Percentiles rank a stretch among this genome's conserved stretches.
Conservation (phyloP, 2,329 filamentous ascomycete species). For the Fusarium nygamai region DNA sequence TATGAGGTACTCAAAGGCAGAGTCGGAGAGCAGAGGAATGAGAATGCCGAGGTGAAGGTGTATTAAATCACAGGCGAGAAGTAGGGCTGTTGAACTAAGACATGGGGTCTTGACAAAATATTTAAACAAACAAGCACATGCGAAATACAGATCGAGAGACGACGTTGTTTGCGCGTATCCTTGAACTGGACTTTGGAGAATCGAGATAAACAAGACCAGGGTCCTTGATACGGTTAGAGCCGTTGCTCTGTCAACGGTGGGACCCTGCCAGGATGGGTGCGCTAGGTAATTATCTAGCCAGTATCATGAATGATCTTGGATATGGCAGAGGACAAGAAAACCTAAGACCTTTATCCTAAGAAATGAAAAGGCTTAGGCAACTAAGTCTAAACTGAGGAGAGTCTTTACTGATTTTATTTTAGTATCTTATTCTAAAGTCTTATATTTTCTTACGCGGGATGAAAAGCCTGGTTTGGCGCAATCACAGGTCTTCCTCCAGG, state of each 20-base stretch:
- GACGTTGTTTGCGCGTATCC: slow-evolving; percentile 39
- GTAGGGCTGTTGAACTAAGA: slow-evolving; percentile 30
- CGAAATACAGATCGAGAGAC: slow-evolving; percentile 28
- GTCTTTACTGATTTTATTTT: neutral
- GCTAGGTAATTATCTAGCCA: neutral
- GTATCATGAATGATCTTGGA: neutral
- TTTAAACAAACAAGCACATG: slow-evolving; percentile 34
- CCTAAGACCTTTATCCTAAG: neutral
- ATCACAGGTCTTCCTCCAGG: neutral
- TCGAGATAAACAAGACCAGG: slow-evolving; percentile 44
- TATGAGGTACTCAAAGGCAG: neutral
- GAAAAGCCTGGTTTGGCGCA: neutral
- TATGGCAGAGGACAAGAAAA: neutral
- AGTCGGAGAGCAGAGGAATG: neutral
- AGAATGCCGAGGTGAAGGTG: slow-evolving; percentile 22
- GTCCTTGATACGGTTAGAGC: slow-evolving; percentile 32
- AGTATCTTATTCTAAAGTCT: too few species aligned
- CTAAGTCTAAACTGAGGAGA: neutral
- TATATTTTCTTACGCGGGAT: too few species aligned
- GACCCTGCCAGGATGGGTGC: slow-evolving; percentile 10
- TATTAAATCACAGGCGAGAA: slow-evolving; percentile 17
- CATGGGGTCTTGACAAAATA: slow-evolving; percentile 36
- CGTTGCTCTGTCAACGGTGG: slow-evolving; percentile 49
- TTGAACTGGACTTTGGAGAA: slow-evolving; percentile 19
- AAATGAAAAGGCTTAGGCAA: neutral